phyloP scores from a whole-genome alignment of 257 asterid species.

The Paraleonurus japonicus region DNA sequence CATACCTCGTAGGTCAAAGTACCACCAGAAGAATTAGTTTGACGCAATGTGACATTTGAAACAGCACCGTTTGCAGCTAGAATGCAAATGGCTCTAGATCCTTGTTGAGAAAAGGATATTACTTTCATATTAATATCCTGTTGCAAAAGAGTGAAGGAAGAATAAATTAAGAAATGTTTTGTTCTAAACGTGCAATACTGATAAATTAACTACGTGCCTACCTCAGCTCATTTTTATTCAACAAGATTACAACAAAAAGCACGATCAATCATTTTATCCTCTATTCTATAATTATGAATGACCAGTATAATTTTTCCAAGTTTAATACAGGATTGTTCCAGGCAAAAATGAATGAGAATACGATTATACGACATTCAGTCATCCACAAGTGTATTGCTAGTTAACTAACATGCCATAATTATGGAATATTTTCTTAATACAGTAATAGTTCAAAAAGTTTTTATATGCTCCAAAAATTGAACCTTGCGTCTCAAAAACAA shows the following conservation, averaged over 20 bases:
- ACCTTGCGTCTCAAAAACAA: not conserved
- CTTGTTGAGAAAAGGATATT: slow-evolving; percentile 86
- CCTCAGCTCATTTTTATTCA: too few relatives aligned
- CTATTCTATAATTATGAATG: not conserved
- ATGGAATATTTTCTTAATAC: too few relatives aligned
- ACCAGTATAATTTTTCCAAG: not conserved
- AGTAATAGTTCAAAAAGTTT: not conserved
- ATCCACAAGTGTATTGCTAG: not conserved
- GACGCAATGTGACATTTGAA: slow-evolving; percentile 88
- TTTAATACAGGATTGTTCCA: not conserved
- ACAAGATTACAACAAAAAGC: too few relatives aligned
- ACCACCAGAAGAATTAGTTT: slow-evolving; percentile 84
- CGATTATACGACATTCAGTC: too few relatives aligned
- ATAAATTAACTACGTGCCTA: too few relatives aligned
- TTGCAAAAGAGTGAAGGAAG: slow-evolving; percentile 5
- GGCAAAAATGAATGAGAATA: not conserved
- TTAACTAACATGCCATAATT: not conserved
- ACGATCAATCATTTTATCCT: not conserved
- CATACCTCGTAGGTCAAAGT: slow-evolving; percentile 88
- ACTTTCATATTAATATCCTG: slow-evolving; percentile 90
- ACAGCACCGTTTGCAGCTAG: slow-evolving; percentile 85
- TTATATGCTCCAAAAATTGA: not conserved
- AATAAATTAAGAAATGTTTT: too few relatives aligned
- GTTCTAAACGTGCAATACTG: too few relatives aligned
- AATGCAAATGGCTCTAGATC: slow-evolving; percentile 80